These are phyloP conservation scores for Gossypium lobatum DNA, from an alignment of 441 rosid species.

Conservation along the genomic window DNA sequence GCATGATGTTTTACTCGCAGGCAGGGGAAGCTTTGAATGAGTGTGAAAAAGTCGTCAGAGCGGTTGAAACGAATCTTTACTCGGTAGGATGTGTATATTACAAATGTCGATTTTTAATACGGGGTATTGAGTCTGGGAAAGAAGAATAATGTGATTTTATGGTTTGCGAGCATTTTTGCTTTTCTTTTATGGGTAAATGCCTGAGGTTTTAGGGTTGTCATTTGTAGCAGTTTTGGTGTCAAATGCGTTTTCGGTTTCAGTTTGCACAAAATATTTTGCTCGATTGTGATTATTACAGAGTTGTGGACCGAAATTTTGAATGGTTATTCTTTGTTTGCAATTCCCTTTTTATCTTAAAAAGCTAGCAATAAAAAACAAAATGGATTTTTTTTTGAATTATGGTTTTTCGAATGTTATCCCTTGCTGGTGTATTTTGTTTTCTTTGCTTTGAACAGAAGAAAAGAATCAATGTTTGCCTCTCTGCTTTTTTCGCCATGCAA, in stretches of 20 bases:
- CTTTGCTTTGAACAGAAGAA: neutral
- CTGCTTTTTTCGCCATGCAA: neutral
- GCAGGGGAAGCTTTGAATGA: conserved; percentile 23
- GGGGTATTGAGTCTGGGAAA: conserved; percentile 16
- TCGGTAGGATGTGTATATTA: conserved; percentile 45
- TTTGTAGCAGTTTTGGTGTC: conserved; percentile 41
- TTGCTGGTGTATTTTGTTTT: neutral
- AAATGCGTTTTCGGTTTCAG: neutral
- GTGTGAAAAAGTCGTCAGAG: conserved; percentile 23
- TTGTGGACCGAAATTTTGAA: conserved; percentile 27
- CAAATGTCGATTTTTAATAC: conserved; percentile 16
- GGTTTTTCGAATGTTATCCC: neutral
- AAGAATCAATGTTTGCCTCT: neutral
- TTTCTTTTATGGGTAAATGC: neutral
- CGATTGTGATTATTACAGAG: conserved; percentile 21
- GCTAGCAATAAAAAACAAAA: neutral
- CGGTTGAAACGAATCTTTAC: conserved; percentile 16
- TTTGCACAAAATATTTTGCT: conserved; percentile 6
- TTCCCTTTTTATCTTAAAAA: neutral
- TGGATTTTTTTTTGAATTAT: neutral
- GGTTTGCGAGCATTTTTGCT: conserved; percentile 11
- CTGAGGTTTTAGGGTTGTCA: conserved; percentile 24
- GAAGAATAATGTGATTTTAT: conserved; percentile 13
- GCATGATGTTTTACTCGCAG: conserved; percentile 28
- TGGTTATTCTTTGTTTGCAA: conserved; percentile 42